Base-by-base conservation (phyloP, 2,329 filamentous ascomycete genomes). In the Alternaria sp. region DNA sequence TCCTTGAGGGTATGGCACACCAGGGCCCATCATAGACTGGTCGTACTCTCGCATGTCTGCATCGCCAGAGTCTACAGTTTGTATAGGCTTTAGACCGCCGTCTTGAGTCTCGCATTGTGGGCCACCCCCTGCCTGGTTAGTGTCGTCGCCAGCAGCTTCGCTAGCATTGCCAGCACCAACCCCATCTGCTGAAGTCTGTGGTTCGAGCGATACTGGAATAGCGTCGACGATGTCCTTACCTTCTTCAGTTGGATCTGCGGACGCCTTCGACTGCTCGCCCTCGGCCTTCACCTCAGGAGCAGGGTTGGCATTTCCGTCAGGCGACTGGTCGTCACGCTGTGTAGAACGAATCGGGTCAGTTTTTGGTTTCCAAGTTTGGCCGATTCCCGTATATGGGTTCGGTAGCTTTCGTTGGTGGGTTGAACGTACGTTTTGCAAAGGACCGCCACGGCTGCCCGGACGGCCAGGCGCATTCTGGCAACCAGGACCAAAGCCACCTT, bases 341-440 rank as follows among this genome's bases (percentile, higher is more conserved):
- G 66, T 53, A 33, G 21, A 20, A 54, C 21, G 50, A 66, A 46
- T 60, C 15, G 68, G 37, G 75, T 79, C 72, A 78, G 76, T 74
- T 63, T 55, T 45, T 66, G 59, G 46, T 55, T 60, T 65, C 41
- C 55, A 55, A 58, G 18, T 53, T 30, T 60, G 57, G 33, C 63
- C 57, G 30, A 49, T 60, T 61, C 60, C 61, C 59, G 56, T 47
- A 59, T 46, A 26, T 5, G 59, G 61, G 61, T 59, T 63, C 23
- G 66, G 64, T 47, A 66, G 58, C 56, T 54, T 61, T 54, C 61
- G 59, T 43, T 71, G 67, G 54, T 74, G 72, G 67, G 69, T 68
- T 66, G 69, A 71, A 75, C 76, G 78, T 77, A 77, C 78, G 66
- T 78, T 76, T 54, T 71, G 70, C 58, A 70, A 61, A 58, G 70